Evolutionary conservation across 257 asterid species (phyloP).

Genomic region (Solanum piurae): DNA sequence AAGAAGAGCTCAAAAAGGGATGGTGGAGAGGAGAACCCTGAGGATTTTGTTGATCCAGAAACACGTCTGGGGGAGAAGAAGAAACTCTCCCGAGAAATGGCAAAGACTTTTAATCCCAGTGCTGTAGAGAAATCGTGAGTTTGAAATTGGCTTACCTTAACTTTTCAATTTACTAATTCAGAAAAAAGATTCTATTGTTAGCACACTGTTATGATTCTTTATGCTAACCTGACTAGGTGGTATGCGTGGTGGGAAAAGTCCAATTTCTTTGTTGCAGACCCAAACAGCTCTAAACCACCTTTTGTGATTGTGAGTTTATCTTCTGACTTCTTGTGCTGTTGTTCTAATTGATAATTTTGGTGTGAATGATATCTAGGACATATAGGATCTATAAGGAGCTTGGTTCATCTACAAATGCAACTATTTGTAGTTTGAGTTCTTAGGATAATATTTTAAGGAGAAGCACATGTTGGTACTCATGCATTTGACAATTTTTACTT

Average conservation of each 20-base stretch:
- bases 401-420: neutral
- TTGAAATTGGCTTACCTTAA: neutral
- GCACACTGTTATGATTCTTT: neutral
- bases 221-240: slow-evolving; percentile 47
- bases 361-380: neutral
- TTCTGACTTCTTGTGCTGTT: neutral
- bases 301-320: slow-evolving; percentile 74
- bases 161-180: neutral
- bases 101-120: slow-evolving; percentile 64
- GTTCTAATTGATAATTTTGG: neutral
- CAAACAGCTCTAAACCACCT: slow-evolving; percentile 73
- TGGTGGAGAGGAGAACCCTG: slow-evolving; percentile 56
- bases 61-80: slow-evolving; percentile 77
- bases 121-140: slow-evolving; percentile 83
- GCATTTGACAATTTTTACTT: neutral
- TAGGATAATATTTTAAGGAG: neutral
- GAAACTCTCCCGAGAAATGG: slow-evolving; percentile 68
- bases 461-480: neutral
- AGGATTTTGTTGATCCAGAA: slow-evolving; percentile 73
- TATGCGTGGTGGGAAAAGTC: slow-evolving; percentile 96
- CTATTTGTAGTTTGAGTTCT: neutral
- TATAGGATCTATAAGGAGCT: neutral
- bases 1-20: slow-evolving; percentile 63
- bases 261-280: slow-evolving; percentile 72
- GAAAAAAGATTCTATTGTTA: neutral